phyloP scores from a whole-genome alignment of 345 rosid species.

The Viola odorata region DNA sequence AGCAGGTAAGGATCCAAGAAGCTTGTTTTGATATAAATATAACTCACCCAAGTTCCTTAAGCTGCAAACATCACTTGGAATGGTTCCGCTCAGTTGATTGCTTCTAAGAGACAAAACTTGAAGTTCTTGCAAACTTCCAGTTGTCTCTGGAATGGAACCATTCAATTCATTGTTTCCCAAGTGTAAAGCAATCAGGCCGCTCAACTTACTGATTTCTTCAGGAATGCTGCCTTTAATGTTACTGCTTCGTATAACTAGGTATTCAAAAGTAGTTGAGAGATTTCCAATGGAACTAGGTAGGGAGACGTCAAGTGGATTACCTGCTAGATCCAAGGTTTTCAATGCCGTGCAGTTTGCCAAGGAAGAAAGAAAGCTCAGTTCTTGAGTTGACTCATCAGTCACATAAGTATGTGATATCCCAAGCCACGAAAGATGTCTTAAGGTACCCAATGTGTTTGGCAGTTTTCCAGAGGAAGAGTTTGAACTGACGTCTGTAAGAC shows the following conservation, averaged over 20 bases:
- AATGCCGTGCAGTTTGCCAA: no score
- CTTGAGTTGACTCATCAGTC: no score
- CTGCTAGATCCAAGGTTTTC: background rate
- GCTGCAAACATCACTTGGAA: slow-evolving; percentile 8
- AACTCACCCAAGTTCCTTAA: slow-evolving; percentile 1
- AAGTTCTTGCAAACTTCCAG: slow-evolving; percentile 5
- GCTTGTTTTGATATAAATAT: background rate
- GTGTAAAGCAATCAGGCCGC: background rate
- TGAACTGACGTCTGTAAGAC: no score
- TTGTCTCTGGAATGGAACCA: slow-evolving; percentile 6
- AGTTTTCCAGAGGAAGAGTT: no score
- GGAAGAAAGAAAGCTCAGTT: no score
- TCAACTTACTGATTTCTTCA: slow-evolving; percentile 10
- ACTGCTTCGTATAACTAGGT: no score
- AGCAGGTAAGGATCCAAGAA: slow-evolving; percentile 10
- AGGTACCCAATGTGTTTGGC: no score
- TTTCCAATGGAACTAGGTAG: no score
- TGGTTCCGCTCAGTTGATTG: slow-evolving; percentile 8
- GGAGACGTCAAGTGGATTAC: no score
- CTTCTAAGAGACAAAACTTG: slow-evolving; percentile 3
- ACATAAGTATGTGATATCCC: no score
- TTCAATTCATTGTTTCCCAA: slow-evolving; percentile 8
- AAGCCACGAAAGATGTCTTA: no score
- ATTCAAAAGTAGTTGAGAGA: no score
- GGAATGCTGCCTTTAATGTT: slow-evolving; percentile 22